phyloP scores from a whole-genome alignment of 164 flowering plant genomes.

The Umbellularia californica region DNA sequence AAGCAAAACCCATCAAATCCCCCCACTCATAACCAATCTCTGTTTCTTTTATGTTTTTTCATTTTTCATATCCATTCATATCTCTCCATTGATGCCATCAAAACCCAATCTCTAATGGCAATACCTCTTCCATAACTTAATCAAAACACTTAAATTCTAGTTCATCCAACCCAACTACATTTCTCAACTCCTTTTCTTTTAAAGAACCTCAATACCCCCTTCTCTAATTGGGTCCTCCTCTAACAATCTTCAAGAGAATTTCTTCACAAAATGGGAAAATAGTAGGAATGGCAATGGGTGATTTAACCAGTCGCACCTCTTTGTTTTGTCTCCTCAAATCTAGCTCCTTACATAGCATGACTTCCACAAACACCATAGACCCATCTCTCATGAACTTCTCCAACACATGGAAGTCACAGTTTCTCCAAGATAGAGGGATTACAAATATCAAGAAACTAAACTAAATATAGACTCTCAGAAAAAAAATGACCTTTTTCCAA shows the following conservation, averaged over 20 bases:
- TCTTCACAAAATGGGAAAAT: neutral
- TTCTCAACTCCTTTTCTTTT: no score
- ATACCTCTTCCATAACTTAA: no score
- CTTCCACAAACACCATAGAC: neutral
- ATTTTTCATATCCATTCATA: neutral
- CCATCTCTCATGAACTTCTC: neutral
- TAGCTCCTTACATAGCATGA: neutral
- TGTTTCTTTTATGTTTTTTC: no score
- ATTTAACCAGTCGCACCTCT: neutral
- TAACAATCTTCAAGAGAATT: neutral
- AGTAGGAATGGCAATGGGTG: neutral
- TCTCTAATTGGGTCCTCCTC: neutral
- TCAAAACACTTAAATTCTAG: no score
- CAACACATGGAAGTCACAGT: neutral
- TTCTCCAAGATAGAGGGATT: neutral
- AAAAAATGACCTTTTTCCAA: neutral
- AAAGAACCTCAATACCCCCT: neutral
- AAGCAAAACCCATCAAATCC: neutral
- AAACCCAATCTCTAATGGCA: no score
- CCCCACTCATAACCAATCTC: neutral
- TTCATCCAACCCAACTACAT: neutral
- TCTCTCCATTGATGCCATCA: no score
- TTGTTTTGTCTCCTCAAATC: neutral
- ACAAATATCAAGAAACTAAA: neutral
- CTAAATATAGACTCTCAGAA: neutral